These are phyloP conservation scores for Solanum medicagineum DNA, from an alignment of 257 asterid species.

Conservation along the genomic window DNA sequence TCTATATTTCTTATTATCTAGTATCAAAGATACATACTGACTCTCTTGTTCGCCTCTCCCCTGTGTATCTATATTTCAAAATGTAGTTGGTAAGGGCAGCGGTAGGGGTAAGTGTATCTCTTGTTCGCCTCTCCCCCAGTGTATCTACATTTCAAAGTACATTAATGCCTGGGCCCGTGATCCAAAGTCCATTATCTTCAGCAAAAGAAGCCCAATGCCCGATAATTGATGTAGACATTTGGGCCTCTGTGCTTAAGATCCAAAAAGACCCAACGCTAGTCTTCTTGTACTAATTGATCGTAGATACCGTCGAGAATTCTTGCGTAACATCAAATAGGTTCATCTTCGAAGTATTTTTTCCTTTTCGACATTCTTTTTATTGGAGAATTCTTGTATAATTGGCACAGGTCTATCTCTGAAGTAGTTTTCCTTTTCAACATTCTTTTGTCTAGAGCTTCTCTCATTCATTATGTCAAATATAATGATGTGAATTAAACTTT, in stretches of 20 bases:
- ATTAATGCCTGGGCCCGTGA: slow-evolving; percentile 25
- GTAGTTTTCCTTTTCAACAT: not conserved
- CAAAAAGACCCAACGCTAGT: slow-evolving; percentile 29
- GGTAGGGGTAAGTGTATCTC: too few relatives aligned
- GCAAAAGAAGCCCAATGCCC: slow-evolving; percentile 18
- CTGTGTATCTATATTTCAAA: too few relatives aligned
- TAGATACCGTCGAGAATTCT: not conserved
- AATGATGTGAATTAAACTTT: not conserved
- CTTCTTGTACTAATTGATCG: slow-evolving; percentile 18
- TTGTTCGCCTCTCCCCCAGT: too few relatives aligned
- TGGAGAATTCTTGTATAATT: not conserved
- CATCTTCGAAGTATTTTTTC: not conserved
- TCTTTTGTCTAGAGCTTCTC: not conserved
- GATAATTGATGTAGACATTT: too few relatives aligned
- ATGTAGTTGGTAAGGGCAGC: too few relatives aligned
- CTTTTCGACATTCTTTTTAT: not conserved
- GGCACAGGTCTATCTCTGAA: not conserved
- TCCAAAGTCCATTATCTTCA: slow-evolving; percentile 59
- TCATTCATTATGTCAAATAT: not conserved
- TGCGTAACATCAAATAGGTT: too few relatives aligned
- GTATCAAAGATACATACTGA: too few relatives aligned
- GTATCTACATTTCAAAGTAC: not conserved
- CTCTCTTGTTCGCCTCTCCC: too few relatives aligned
- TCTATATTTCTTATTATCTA: too few relatives aligned
- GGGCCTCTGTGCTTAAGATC: slow-evolving; percentile 2